phyloP scores from a whole-genome alignment of 768 basidiomycete species.

The Leccinellum luteum region DNA sequence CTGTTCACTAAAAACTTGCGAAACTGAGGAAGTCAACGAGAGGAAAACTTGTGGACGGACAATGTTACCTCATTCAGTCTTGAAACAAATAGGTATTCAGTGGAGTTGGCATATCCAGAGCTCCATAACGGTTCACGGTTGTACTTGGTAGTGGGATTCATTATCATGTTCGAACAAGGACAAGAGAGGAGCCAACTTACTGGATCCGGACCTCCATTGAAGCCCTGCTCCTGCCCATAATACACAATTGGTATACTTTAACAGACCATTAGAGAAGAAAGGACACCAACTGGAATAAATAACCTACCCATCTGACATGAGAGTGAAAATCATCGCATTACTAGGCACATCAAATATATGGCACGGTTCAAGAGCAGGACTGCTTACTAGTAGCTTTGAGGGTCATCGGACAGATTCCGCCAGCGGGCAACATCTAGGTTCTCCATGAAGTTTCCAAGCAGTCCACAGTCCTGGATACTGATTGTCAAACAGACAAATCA shows the following conservation, averaged over 20 bases:
- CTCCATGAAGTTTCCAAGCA: constrained; percentile 76
- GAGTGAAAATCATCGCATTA: constrained; percentile 73
- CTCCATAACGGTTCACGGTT: constrained; percentile 73
- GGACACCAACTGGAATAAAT: not conserved
- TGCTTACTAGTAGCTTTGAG: constrained; percentile 64
- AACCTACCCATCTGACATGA: constrained; percentile 66
- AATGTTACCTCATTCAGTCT: not conserved
- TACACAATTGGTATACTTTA: constrained; percentile 73
- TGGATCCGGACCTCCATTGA: constrained; percentile 63
- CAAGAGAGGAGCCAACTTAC: constrained; percentile 35
- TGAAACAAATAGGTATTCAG: constrained; percentile 54
- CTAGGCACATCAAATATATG: constrained; percentile 32
- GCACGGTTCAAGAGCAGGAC: not conserved
- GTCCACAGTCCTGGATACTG: constrained; percentile 19
- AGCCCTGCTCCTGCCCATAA: constrained; percentile 77
- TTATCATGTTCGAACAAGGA: not conserved
- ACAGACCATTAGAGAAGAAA: not conserved
- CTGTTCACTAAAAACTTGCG: constrained; percentile 40
- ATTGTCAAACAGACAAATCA: not conserved
- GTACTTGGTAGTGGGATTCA: constrained; percentile 37
- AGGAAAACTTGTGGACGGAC: not conserved
- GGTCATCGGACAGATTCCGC: constrained; percentile 69
- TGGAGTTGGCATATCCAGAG: constrained; percentile 64
- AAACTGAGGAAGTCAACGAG: not conserved
- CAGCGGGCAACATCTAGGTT: constrained; percentile 78